phyloP scores from a whole-genome alignment of 176 grass and related monocot genomes.

The Phoenix roebelenii region DNA sequence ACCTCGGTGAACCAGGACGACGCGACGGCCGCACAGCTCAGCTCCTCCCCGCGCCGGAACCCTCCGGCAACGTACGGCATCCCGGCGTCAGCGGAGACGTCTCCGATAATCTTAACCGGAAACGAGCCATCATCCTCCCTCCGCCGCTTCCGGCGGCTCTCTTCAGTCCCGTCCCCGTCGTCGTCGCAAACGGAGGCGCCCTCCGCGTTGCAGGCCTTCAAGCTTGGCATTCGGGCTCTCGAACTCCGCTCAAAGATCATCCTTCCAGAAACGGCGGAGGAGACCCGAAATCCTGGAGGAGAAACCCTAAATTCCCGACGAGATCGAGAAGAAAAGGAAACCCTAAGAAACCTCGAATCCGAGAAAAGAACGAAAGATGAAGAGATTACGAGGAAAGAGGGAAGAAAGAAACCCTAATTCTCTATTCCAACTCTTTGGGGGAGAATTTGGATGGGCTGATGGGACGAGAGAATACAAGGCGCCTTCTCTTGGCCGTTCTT shows the following conservation, averaged over 20 bases:
- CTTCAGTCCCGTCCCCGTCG: slow-evolving; percentile 4
- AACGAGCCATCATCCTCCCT: slow-evolving; percentile 1
- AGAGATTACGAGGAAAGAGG: too few species aligned
- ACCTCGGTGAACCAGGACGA: slow-evolving; percentile 7
- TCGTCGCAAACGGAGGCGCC: slow-evolving; percentile 14
- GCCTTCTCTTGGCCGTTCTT: too few species aligned
- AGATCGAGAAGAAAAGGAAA: too few species aligned
- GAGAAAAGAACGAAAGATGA: too few species aligned
- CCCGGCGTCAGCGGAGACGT: neutral
- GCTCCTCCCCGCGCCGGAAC: neutral
- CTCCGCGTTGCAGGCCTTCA: slow-evolving; percentile 42
- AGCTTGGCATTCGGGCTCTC: slow-evolving; percentile 29
- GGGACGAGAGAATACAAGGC: too few species aligned
- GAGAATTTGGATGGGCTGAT: too few species aligned
- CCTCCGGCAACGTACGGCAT: neutral
- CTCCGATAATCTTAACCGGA: slow-evolving; percentile 1
- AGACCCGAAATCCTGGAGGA: slow-evolving; percentile 15
- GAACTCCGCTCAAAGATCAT: slow-evolving; percentile 37
- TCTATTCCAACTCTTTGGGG: too few species aligned
- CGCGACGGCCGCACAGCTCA: neutral
- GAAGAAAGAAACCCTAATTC: too few species aligned
- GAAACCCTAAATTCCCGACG: neutral
- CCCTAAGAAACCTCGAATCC: too few species aligned
- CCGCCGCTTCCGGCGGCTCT: slow-evolving; percentile 15
- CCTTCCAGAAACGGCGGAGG: neutral